Base-by-base conservation (phyloP, 108 stramenopile genomes). In the Stephanodiscus triporus region DNA sequence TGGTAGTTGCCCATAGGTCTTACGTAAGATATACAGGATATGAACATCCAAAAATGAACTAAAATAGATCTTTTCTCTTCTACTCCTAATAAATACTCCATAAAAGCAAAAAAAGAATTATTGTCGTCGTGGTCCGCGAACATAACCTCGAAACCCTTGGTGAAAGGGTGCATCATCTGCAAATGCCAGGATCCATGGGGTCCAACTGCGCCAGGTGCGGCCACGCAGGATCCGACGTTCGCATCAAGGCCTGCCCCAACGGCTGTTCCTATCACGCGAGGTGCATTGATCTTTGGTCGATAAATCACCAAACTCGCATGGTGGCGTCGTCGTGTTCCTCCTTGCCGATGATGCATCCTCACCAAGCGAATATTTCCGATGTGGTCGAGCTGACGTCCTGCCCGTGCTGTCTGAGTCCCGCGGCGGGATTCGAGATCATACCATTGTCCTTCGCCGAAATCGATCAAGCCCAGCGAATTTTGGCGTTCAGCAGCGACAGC, bases 191-290 rank as follows among this genome's bases (percentile, higher is more conserved):
- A n/a, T n/a, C 23, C 53, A 27, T 27, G 26, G 23, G 23, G 11
- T 26, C 53, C 53, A 70, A 6, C 36, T 70, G 69, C 34, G 69
- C 29, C 56, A 59, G 34, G 54, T 70, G 69, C 55, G 36, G 37
- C 22, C 40, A 59, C 24, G 19, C 69, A 16, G 57, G 69, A 26
- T 29, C 54, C 27, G 69, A 70, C 20, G 54, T 70, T 22, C 51
- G 54, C 42, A 59, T 70, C 69, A 70, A 59, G 34, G 10, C 51
- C 26, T 75, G 75, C 27, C 32, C 66, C 10, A 68, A 61, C 30
- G 56, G 66, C 27, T 75, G 75, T 29, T 22, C 66, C 42, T 75
- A 75, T 19, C 75, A 75, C 53, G 75, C 75, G 9, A 8, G 75
- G 49, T 75, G 75, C 47, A 32, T 75, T 19, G 75, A 75, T 59